Evolutionary conservation across 352 stramenopile genomes (phyloP).

Genomic region (Peronosclerospora sorghi): DNA sequence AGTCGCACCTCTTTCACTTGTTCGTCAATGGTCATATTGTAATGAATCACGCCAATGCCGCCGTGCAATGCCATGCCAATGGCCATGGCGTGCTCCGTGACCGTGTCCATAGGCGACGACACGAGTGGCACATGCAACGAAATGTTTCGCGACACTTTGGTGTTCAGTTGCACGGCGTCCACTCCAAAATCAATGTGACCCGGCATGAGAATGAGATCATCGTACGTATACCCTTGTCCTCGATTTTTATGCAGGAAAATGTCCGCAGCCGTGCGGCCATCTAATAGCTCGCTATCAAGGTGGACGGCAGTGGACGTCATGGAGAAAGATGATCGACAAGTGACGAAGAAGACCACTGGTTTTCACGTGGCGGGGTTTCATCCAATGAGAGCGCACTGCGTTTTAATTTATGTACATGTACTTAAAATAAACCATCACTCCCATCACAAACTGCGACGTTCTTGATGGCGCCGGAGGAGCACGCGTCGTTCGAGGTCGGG

Average conservation of each 20-base stretch:
- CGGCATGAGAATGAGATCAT: conserved; percentile 73
- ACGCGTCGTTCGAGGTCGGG: conserved; percentile 27
- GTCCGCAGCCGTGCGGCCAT: conserved; percentile 67
- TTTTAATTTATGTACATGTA: too few species aligned
- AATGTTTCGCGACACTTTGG: conserved; percentile 91
- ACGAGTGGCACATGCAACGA: conserved; percentile 92
- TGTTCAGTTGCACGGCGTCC: conserved; percentile 88
- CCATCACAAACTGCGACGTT: conserved; percentile 23
- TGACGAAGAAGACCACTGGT: conserved; percentile 39
- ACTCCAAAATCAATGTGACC: conserved; percentile 71
- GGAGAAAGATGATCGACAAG: conserved; percentile 6
- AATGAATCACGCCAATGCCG: conserved; percentile 99
- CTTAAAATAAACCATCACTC: too few species aligned
- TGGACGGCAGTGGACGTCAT: conserved; percentile 9
- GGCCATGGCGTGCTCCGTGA: conserved; percentile 99
- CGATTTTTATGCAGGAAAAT: conserved; percentile 85
- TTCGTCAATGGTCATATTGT: conserved; percentile 98
- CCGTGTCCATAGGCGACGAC: conserved; percentile 99
- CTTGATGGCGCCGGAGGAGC: conserved; percentile 23
- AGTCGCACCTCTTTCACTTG: conserved; percentile 90
- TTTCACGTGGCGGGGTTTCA: conserved; percentile 27
- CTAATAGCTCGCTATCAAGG: conserved; percentile 45
- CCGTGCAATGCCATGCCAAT: conserved; percentile 99
- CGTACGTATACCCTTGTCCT: conserved; percentile 71
- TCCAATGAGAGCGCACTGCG: conserved; percentile 26